Evolutionary conservation across 148 eudicot genomes (phyloP).

Genomic region (Nyssa sinensis): DNA sequence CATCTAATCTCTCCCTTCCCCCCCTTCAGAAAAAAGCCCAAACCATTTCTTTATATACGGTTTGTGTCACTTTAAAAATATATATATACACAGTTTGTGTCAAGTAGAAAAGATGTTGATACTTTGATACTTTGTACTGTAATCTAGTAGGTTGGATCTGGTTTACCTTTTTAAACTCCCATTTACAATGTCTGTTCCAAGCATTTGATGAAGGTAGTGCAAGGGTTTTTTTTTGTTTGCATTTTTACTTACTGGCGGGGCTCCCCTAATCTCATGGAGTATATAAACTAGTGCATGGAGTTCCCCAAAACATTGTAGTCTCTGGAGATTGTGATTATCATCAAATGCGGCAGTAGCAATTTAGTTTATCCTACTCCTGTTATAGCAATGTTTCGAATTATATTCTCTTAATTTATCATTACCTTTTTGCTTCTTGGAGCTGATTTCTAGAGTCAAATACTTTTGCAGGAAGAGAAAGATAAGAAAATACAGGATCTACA

Average conservation of each 20-base stretch:
- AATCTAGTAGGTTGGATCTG: no score
- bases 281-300: background rate
- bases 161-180: no score
- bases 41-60: no score
- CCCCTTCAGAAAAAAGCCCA: background rate
- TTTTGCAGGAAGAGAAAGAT: slow-evolving; percentile 23
- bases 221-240: no score
- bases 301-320: background rate
- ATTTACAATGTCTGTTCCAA: no score
- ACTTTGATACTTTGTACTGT: no score
- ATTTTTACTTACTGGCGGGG: no score
- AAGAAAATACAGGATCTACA: slow-evolving; percentile 15
- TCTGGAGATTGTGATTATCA: background rate
- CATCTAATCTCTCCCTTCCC: background rate
- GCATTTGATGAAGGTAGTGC: no score
- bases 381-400: background rate
- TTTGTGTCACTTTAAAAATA: no score
- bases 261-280: no score
- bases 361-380: background rate
- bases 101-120: background rate
- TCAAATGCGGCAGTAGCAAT: background rate
- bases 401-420: background rate
- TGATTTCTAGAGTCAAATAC: background rate
- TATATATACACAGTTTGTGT: background rate
- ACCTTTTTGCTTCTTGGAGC: background rate